Conservation (phyloP, 2,329 filamentous ascomycete species). For the Colletotrichum scovillei region DNA sequence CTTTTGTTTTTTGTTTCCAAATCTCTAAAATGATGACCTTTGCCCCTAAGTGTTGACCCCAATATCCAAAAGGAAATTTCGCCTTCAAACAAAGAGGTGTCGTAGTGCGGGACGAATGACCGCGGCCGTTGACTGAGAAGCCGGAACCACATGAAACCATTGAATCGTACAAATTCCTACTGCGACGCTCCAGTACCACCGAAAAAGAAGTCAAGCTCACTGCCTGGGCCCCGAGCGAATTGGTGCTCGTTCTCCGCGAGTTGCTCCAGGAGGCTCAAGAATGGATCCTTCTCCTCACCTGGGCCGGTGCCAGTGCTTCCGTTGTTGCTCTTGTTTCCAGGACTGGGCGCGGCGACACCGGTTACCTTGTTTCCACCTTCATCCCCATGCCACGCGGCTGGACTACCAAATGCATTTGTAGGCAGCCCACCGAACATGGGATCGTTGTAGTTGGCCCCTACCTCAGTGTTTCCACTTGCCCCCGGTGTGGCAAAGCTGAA, state of each 20-base stretch:
- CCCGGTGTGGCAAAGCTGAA: slow-evolving; percentile 53
- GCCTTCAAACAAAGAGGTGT: slow-evolving; percentile 19
- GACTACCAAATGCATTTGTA: slow-evolving; percentile 64
- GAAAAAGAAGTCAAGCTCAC: slow-evolving; percentile 84
- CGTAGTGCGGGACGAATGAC: not conserved
- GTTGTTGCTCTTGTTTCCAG: slow-evolving; percentile 58
- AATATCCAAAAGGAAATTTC: slow-evolving; percentile 8
- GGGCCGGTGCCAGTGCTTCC: slow-evolving; percentile 60
- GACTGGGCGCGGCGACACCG: slow-evolving; percentile 45
- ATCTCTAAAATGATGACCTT: slow-evolving; percentile 14
- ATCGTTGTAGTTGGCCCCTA: slow-evolving; percentile 57
- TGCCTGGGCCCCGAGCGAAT: slow-evolving; percentile 70
- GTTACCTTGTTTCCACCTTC: slow-evolving; percentile 41
- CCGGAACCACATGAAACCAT: not conserved
- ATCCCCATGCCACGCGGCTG: slow-evolving; percentile 61
- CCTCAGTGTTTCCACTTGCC: slow-evolving; percentile 44
- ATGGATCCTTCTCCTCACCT: slow-evolving; percentile 81
- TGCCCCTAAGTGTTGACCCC: not conserved
- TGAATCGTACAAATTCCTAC: slow-evolving; percentile 19
- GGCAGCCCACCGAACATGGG: slow-evolving; percentile 70
- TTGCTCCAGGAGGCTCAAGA: slow-evolving; percentile 82
- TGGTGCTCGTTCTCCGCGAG: slow-evolving; percentile 82
- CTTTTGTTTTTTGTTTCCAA: not conserved
- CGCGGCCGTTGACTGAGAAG: not conserved
- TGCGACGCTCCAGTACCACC: slow-evolving; percentile 40